Conservation (phyloP, 2,329 filamentous ascomycete genomes). For the Calonectria naviculata region DNA sequence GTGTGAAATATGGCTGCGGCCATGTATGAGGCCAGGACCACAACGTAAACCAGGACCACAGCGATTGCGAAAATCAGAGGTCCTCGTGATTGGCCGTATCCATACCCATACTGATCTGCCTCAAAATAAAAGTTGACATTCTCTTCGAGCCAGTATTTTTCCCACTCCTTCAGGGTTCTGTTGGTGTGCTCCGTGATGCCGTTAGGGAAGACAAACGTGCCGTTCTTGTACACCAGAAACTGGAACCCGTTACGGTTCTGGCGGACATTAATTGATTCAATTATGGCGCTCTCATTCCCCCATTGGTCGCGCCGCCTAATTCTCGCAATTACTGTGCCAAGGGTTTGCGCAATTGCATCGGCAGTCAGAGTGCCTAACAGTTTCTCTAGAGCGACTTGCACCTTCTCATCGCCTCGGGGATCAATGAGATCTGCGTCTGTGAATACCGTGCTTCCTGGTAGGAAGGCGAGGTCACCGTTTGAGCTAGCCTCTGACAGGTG, state of each 20-base stretch:
- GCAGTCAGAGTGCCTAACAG: not conserved
- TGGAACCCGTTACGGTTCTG: no score
- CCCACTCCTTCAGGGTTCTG: not conserved
- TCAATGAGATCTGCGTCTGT: not conserved
- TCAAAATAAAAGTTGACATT: not conserved
- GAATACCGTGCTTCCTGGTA: not conserved
- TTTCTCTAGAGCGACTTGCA: not conserved
- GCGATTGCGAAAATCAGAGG: not conserved
- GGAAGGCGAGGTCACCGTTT: not conserved
- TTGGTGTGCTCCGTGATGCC: not conserved
- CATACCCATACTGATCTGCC: not conserved
- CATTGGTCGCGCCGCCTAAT: not conserved
- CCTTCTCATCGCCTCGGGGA: not conserved
- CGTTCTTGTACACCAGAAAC: not conserved
- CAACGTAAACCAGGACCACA: not conserved
- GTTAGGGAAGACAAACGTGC: not conserved
- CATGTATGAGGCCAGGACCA: not conserved
- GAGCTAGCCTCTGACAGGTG: not conserved
- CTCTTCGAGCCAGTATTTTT: not conserved
- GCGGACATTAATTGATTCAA: not conserved
- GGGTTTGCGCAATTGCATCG: not conserved
- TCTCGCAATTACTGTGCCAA: not conserved
- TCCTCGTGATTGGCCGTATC: not conserved
- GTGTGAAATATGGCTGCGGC: not conserved
- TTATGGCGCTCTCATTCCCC: not conserved